Evolutionary conservation across 192 early-diverging fungal genomes (phyloP).

Genomic region (Phlyctochytrium bullatum): DNA sequence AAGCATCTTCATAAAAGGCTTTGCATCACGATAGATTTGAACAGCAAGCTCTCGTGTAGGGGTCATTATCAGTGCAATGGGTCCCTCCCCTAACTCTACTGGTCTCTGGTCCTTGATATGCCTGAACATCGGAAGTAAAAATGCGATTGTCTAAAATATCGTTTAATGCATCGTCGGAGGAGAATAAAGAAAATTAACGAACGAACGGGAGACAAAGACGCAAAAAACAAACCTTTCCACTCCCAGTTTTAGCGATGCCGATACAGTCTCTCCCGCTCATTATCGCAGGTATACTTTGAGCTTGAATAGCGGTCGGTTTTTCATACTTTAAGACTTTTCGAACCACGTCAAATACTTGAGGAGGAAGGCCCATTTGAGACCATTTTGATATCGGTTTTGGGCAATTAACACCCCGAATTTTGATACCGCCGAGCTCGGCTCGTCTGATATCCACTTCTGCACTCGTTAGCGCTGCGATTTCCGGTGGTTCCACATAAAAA

Average conservation of each 20-base stretch:
- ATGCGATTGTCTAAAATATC: conserved; percentile 74
- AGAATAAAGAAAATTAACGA: background rate
- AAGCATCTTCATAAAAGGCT: conserved; percentile 82
- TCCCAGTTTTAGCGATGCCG: conserved; percentile 92
- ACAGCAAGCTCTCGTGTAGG: conserved; percentile 76
- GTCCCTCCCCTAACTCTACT: conserved; percentile 45
- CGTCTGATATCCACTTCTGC: conserved; percentile 85
- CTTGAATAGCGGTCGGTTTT: conserved; percentile 84
- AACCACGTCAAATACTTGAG: conserved; percentile 64
- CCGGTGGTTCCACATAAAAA: conserved; percentile 95
- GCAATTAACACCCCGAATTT: conserved; percentile 84
- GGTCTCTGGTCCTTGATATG: conserved; percentile 58
- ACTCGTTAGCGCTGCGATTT: conserved; percentile 73
- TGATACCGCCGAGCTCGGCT: conserved; percentile 86
- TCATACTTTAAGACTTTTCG: conserved; percentile 76
- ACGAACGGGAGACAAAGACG: background rate
- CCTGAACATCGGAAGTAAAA: conserved; percentile 89
- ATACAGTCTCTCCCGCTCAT: conserved; percentile 95
- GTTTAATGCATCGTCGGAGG: background rate
- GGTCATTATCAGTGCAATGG: conserved; percentile 68
- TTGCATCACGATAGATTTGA: conserved; percentile 87
- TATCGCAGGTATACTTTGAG: conserved; percentile 93
- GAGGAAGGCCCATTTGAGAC: conserved; percentile 94
- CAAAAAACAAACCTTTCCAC: conserved; percentile 62
- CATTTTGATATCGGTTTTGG: conserved; percentile 93